Percentiles rank a stretch among this genome's conserved stretches.
Conservation (phyloP, 2,329 filamentous ascomycete species). For the Neonectria ditissima region DNA sequence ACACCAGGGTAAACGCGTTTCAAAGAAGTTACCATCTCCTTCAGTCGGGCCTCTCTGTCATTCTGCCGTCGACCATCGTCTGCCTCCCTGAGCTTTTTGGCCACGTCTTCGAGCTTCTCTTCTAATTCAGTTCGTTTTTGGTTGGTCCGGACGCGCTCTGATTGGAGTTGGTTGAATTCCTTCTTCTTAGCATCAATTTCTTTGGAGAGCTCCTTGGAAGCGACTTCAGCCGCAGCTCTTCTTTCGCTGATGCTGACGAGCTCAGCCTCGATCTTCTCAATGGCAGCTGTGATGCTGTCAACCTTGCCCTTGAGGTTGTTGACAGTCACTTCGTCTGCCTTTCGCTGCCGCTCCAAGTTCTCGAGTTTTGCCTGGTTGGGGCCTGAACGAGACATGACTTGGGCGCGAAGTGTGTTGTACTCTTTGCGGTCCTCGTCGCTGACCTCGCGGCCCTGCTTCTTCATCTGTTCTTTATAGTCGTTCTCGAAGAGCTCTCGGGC, state of each 20-base stretch:
- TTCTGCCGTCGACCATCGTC: conserved; percentile 88
- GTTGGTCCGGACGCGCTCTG: conserved; percentile 82
- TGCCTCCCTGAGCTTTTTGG: conserved; percentile 84
- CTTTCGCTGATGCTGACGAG: conserved; percentile 76
- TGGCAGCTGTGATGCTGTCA: conserved; percentile 78
- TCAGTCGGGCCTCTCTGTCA: conserved; percentile 81
- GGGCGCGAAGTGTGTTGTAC: conserved; percentile 85
- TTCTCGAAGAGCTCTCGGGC: conserved; percentile 89
- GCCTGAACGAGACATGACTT: conserved; percentile 86
- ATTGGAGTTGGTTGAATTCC: conserved; percentile 86
- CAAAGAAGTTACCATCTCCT: conserved; percentile 85
- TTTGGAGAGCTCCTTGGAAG: conserved; percentile 74
- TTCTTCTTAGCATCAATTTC: conserved; percentile 93
- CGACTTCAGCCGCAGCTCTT: conserved; percentile 70
- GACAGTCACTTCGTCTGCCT: conserved; percentile 90
- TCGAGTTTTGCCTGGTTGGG: conserved; percentile 85
- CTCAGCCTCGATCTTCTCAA: conserved; percentile 80
- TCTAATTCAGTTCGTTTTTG: conserved; percentile 90
- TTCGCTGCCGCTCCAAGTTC: conserved; percentile 87
- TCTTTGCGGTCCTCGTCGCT: conserved; percentile 89
- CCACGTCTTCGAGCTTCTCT: conserved; percentile 86
- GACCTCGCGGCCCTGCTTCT: conserved; percentile 87
- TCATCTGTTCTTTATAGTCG: conserved; percentile 86
- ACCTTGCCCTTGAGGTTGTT: conserved; percentile 91
- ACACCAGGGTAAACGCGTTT: conserved; percentile 94